Evolutionary conservation across 2,329 filamentous ascomycete genomes (phyloP), one percentile per base, ranked within the genome.

Genomic region (Arthroderma uncinatum): DNA sequence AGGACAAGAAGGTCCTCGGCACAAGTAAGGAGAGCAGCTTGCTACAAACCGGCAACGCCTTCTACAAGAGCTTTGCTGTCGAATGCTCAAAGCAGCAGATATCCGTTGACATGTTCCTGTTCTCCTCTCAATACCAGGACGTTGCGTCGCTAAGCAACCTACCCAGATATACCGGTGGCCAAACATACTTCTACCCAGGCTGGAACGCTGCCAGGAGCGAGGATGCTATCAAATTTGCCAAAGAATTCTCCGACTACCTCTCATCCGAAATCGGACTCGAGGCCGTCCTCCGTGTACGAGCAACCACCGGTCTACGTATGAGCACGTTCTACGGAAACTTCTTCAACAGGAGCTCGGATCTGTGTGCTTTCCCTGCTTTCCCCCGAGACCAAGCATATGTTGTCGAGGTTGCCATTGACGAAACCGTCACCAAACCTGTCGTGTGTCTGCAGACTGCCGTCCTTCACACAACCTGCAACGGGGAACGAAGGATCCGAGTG

Each of bases 261-360:
- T 96, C 91, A 8, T 85, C 91, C 0, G 93, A 98, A 72, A 96
- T 98, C 68, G 93, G 92, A 0, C 76, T 98, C 36, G 93, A 98
- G 73, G 93, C 93, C 44, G 93, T 98, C 37, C 84, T 98, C 57
- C 87, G 93, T 69, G 93, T 98, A 39, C 86, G 93, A 63, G 93
- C 93, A 16, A 96, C 91, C 1, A 97, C 91, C 23, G 93, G 93
- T 55, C 76, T 98, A 59, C 84, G 93, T 56, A 97, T 97, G 87
- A 95, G 85, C 75, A 91, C 92, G 1, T 98, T 98, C 75, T 98
- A 97, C 72, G 93, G 93, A 64, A 98, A 98, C 76, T 98, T 98
- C 75, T 98, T 98, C 80, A 98, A 97, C 77, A 83, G 93, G 64
- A 95, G 89, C 70, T 96, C 91, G 14, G 93, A 98, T 74, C 82